Base-by-base conservation (phyloP, 1,284 basidiomycete genomes). In the Sanghuangporus weigelae region DNA sequence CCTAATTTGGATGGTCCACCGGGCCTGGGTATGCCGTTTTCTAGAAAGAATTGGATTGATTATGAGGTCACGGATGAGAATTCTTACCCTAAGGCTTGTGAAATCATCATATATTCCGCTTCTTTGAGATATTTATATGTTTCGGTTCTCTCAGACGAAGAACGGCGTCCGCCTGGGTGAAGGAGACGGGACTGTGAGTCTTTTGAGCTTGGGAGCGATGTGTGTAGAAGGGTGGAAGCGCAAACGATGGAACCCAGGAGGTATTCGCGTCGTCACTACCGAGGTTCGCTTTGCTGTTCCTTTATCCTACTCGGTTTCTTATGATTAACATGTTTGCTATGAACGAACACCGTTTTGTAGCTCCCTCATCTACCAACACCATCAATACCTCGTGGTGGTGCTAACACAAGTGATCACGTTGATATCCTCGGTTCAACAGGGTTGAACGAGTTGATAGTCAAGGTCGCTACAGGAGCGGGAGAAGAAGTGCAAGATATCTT, bases 201-300 rank as follows among this genome's bases (percentile, higher is more conserved):
- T 97, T 19, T 74, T 98, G 16, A 94, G 92, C 68, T 79, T 98
- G 42, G 96, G 96, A 7, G 87, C 92, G 7, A 98, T 99, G 95
- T 98, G 96, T 71, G 87, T 90, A 7, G 92, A 93, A 71, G 96
- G 95, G 2, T 98, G 96, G 96, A 94, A 95, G 75, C 81, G 88
- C 62, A 82, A 83, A 67, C 81, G 88, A 58, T 99, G 95, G 92
- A 99, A 99, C 74, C 97, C 97, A 0, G 90, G 88, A n/a, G 85
- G 90, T 16, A 93, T 96, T 69, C 81, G 86, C 69, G 80, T 98
- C 40, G 84, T 89, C 16, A 97, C 95, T 3, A 88, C 96, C 67
- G 96, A 98, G 81, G 86, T 89, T 67, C 67, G 26, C 38, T 57
- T 50, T 7, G 19, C 46, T 5, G 23, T 21, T 11, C 16, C 31